phyloP scores from a whole-genome alignment of 2,329 filamentous ascomycete species.

The Monascus ruber region DNA sequence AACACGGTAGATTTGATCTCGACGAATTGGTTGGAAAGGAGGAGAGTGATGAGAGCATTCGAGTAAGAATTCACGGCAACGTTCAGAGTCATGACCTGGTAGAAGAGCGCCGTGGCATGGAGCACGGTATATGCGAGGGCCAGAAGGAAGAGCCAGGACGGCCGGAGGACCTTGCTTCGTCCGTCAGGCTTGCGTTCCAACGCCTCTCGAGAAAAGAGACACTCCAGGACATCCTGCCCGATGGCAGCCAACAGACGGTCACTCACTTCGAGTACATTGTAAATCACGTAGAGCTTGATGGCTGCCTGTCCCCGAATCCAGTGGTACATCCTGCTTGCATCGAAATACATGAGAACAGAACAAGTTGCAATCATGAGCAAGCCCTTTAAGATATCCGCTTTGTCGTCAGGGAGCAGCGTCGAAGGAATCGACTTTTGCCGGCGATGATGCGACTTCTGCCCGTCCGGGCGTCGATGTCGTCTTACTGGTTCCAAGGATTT shows the following conservation, averaged over 20 bases:
- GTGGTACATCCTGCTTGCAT: conserved; percentile 96
- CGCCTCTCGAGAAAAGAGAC: conserved; percentile 85
- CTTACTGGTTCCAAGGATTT: conserved; percentile 11
- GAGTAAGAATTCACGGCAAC: conserved; percentile 98
- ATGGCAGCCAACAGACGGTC: conserved; percentile 83
- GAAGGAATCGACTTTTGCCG: conserved; percentile 79
- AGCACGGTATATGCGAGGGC: conserved; percentile 78
- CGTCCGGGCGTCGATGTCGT: conserved; percentile 18
- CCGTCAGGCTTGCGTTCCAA: conserved; percentile 79
- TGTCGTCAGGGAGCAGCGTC: conserved; percentile 73
- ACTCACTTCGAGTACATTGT: conserved; percentile 85
- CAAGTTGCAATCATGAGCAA: conserved; percentile 79
- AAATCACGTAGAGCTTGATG: conserved; percentile 98
- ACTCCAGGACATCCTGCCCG: conserved; percentile 92
- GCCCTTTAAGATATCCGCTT: conserved; percentile 88
- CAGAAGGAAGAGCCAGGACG: conserved; percentile 81
- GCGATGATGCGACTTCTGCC: conserved; percentile 44
- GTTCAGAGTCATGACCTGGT: conserved; percentile 94
- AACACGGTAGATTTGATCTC: conserved; percentile 98
- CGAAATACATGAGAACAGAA: conserved; percentile 73
- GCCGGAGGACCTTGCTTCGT: conserved; percentile 78
- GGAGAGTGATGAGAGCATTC: conserved; percentile 80
- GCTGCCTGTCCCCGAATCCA: conserved; percentile 91
- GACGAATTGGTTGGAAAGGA: conserved; percentile 96
- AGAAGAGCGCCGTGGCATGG: conserved; percentile 82